phyloP scores from a whole-genome alignment of 805 yeast species.

The Lipomyces mesembrius region DNA sequence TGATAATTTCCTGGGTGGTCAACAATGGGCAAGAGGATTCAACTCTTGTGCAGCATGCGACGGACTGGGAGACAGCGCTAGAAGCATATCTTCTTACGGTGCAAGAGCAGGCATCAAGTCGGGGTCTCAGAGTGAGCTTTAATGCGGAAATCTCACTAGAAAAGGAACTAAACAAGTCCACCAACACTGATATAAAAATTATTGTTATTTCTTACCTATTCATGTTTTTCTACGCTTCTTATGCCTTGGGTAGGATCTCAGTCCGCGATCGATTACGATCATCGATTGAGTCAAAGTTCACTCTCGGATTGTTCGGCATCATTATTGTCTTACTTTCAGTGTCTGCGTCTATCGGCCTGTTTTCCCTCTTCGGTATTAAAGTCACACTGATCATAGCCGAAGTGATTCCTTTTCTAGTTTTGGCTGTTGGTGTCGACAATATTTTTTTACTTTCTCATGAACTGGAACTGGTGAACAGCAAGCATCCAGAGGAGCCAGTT shows the following conservation, averaged over 20 bases:
- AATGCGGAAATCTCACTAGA: constrained; percentile 83
- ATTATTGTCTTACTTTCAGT: constrained; percentile 81
- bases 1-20: constrained; percentile 74
- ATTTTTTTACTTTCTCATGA: constrained; percentile 86
- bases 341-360: constrained; percentile 78
- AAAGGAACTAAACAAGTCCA: constrained; percentile 79
- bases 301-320: constrained; percentile 84
- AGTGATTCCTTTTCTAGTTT: constrained; percentile 88
- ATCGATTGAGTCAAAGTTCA: constrained; percentile 60
- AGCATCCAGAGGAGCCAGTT: constrained; percentile 54
- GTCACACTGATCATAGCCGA: constrained; percentile 94
- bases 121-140: constrained; percentile 69
- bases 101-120: constrained; percentile 52
- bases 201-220: constrained; percentile 74
- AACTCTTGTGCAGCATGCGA: constrained; percentile 52
- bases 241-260: constrained; percentile 59
- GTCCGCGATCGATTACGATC: constrained; percentile 29
- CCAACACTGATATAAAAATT: constrained; percentile 75
- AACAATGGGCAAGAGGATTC: constrained; percentile 57
- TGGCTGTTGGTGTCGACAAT: constrained; percentile 97
- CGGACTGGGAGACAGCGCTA: constrained; percentile 73
- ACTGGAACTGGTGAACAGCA: constrained; percentile 58
- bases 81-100: constrained; percentile 59
- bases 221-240: constrained; percentile 87
- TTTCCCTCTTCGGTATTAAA: constrained; percentile 74